Base-by-base conservation (phyloP, 805 yeast genomes). In the Vanderwaltozyma polyspora region DNA sequence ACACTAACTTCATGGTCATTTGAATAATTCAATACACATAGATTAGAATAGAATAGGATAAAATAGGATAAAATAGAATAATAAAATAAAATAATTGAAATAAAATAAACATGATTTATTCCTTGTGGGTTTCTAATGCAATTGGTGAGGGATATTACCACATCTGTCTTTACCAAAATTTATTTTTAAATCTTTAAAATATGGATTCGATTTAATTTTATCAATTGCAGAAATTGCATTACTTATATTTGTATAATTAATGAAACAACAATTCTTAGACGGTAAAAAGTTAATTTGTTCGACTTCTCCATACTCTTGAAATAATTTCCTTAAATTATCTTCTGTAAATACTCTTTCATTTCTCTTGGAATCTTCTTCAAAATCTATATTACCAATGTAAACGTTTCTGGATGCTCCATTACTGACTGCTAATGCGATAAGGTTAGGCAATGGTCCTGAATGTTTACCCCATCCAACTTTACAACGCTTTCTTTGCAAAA, bases 401-500 rank as follows among this genome's bases (percentile, higher is more conserved):
- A 89, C 83, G 52, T 91, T 89, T 59, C 98, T 74, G 15, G 91
- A 76, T 0, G 96, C 97, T 27, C 97, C 97, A 43, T 83, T 80
- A 16, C 91, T 77, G 18, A 87, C 95, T 0, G 96, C 96, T 37
- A 82, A 63, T 6, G 87, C 80, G 38, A 89, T 69, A 3, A 94
- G 86, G 45, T 83, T 81, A 9, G 93, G 78, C 43, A 89, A 67
- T 1, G 94, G 86, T 9, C 97, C 97, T 5, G 94, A 78, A 54
- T 89, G 95, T 59, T 85, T 87, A 31, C 97, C 98, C 97, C 98
- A 89, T 15, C 96, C 95, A 37, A 89, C 86, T 56, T 83, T 84
- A 45, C 89, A 79, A 49, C 87, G 72, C 49, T 93, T 71, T 55
- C 79, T 79, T 53, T 83, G 94, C 40, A 89, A 80, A 14, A 86